Conservation (phyloP, 1,284 basidiomycete species). For the Meira nashicola region DNA sequence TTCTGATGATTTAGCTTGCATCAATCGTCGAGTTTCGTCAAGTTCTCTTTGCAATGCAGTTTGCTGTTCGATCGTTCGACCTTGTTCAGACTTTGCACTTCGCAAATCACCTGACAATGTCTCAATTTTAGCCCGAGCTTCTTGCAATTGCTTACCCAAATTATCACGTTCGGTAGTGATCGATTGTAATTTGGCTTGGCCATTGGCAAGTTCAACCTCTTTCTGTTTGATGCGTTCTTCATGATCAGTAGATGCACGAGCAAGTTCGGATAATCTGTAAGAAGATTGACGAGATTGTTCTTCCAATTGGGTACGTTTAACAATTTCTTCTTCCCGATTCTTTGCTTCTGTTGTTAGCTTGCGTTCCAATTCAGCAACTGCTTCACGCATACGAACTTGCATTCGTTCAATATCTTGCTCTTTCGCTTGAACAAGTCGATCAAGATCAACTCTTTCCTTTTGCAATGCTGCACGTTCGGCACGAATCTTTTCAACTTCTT, state of each 20-base stretch:
- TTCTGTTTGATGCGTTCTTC: conserved; percentile 72
- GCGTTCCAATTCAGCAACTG: conserved; percentile 67
- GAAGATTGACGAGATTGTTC: conserved; percentile 58
- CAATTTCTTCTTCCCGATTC: conserved; percentile 52
- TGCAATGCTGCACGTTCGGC: conserved; percentile 25
- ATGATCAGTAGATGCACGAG: conserved; percentile 71
- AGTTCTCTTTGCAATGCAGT: conserved; percentile 72
- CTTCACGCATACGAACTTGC: conserved; percentile 70
- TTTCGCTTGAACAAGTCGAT: conserved; percentile 66
- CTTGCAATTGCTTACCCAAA: conserved; percentile 58
- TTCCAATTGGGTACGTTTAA: conserved; percentile 31
- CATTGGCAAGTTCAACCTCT: conserved; percentile 65
- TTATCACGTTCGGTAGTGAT: conserved; percentile 55
- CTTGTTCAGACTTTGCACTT: conserved; percentile 63
- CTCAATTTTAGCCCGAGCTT: conserved; percentile 67
- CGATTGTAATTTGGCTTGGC: conserved; percentile 62
- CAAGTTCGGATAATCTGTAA: conserved; percentile 72
- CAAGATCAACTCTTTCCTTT: conserved; percentile 65
- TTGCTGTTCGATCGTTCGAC: conserved; percentile 59
- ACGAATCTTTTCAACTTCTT: conserved; percentile 28
- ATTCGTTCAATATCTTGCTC: conserved; percentile 73
- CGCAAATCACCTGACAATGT: conserved; percentile 66
- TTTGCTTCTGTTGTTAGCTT: conserved; percentile 67
- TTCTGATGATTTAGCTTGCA: conserved; percentile 80
- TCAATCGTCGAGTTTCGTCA: conserved; percentile 67